These are phyloP conservation scores for Sanghuangporus sanghuang DNA, from an alignment of 1,284 basidiomycete genomes.

Conservation along the genomic window DNA sequence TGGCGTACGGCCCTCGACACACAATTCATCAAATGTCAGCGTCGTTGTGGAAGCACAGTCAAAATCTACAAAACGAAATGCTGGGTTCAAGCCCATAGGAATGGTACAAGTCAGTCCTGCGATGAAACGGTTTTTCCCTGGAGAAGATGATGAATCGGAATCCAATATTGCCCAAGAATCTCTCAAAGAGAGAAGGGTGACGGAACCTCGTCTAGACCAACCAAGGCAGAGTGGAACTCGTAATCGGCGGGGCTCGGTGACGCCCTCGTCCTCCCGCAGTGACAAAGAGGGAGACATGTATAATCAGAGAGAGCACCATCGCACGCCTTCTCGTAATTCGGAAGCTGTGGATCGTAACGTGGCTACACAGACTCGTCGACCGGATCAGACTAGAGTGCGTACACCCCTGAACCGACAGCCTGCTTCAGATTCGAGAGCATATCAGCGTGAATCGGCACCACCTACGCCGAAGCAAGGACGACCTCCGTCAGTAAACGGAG, in stretches of 20 bases:
- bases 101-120: slow-evolving; percentile 8
- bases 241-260: background rate
- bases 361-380: background rate
- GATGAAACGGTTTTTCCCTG: slow-evolving; percentile 30
- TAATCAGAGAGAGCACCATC: background rate
- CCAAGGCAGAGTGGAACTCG: background rate
- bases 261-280: background rate
- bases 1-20: slow-evolving; percentile 10
- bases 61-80: slow-evolving; percentile 8
- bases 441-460: background rate
- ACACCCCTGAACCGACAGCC: background rate
- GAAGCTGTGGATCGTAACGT: background rate
- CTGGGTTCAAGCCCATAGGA: slow-evolving; percentile 18
- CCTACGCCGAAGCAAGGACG: background rate
- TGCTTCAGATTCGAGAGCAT: background rate
- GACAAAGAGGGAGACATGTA: background rate
- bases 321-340: background rate
- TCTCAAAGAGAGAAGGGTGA: background rate
- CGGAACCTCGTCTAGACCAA: background rate
- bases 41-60: slow-evolving; percentile 2
- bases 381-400: background rate
- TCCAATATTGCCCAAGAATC: background rate
- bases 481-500: background rate
- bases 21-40: background rate
- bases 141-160: slow-evolving; percentile 26